Conservation (phyloP, 768 basidiomycete genomes). For the Macrolepiota dolichaula region DNA sequence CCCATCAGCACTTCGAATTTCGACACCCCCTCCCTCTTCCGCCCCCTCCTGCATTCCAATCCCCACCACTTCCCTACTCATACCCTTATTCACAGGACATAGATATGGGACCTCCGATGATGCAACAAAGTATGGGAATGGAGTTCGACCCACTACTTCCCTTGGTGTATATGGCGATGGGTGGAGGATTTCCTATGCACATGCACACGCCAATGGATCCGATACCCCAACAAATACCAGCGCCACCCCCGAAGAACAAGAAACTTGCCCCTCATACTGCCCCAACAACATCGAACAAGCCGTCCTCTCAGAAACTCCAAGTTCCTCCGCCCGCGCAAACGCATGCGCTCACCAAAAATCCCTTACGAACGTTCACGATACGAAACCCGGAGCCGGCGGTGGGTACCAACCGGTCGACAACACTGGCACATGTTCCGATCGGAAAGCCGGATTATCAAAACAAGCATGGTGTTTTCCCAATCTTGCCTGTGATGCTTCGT, state of each 20-base stretch:
- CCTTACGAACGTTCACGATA: slow-evolving; percentile 4
- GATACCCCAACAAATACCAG: background rate
- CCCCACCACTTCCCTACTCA: background rate
- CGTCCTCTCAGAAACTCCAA: background rate
- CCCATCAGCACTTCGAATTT: background rate
- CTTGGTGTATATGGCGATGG: background rate
- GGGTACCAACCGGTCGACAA: slow-evolving; percentile 8
- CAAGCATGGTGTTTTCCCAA: slow-evolving; percentile 44
- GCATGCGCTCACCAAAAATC: background rate
- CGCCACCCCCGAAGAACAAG: background rate
- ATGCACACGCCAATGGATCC: background rate
- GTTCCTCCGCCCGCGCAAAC: background rate
- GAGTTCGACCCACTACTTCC: slow-evolving; percentile 6
- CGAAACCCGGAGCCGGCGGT: background rate
- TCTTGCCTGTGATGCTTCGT: slow-evolving; percentile 16
- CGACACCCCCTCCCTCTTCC: background rate
- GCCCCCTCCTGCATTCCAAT: background rate
- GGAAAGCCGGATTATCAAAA: slow-evolving; percentile 44
- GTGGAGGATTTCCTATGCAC: background rate
- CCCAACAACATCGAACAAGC: background rate
- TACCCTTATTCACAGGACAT: background rate
- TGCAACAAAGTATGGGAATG: background rate
- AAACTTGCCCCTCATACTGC: background rate
- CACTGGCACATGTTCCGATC: slow-evolving; percentile 25
- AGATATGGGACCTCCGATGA: background rate